Conservation (phyloP, 306 rosid genomes). For the Casuarina equisetifolia region DNA sequence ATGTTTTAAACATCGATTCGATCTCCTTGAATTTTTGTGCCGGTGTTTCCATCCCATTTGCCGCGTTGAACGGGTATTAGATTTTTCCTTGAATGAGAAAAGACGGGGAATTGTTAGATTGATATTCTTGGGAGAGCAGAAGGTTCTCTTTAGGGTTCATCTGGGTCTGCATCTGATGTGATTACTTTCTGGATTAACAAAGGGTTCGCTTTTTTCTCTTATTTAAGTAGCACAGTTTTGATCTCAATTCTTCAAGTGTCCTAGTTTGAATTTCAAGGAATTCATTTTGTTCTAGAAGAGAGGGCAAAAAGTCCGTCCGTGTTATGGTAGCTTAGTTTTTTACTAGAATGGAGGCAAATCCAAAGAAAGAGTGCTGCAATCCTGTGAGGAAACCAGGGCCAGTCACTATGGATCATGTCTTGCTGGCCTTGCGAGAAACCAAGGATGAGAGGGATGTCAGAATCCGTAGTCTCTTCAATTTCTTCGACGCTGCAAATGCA, state of each 20-base stretch:
- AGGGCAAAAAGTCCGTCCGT: not conserved
- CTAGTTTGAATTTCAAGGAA: not conserved
- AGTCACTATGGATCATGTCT: conserved; percentile 84
- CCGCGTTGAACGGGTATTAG: conserved; percentile 23
- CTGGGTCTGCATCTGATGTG: not conserved
- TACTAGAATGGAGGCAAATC: conserved; percentile 36
- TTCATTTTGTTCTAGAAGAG: not conserved
- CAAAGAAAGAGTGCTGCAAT: conserved; percentile 46
- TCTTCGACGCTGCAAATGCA: conserved; percentile 63
- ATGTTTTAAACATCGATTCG: conserved; percentile 8
- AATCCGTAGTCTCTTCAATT: conserved; percentile 61
- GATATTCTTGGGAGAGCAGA: not conserved
- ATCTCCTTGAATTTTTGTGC: conserved; percentile 22
- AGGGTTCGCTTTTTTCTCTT: not conserved
- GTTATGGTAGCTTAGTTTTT: not conserved
- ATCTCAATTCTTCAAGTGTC: not conserved
- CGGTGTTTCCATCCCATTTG: conserved; percentile 14
- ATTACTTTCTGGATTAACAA: not conserved
- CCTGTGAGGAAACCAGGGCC: conserved; percentile 65
- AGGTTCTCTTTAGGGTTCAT: not conserved
- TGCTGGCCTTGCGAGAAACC: conserved; percentile 76
- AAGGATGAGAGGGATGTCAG: conserved; percentile 75
- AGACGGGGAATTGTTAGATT: not conserved
- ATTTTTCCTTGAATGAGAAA: not conserved
- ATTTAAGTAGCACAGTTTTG: not conserved